A percentile compares a stretch with the other conserved stretches of the same genome.
These are phyloP conservation scores for Phoma sp. DNA, from an alignment of 2,329 filamentous ascomycete genomes.

Conservation along the genomic window DNA sequence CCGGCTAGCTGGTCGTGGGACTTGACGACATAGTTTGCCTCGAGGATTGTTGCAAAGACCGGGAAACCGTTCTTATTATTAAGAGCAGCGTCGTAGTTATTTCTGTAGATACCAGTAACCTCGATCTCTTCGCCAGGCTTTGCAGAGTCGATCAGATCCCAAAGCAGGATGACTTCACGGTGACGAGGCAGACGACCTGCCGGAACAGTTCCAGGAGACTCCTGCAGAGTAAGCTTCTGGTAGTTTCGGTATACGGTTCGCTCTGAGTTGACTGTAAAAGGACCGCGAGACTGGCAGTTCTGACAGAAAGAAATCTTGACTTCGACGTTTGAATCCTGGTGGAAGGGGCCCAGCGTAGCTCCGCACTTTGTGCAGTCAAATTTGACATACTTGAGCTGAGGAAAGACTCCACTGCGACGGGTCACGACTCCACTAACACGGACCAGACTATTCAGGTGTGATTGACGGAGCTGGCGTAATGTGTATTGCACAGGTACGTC, in stretches of 20 bases:
- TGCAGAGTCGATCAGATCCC: slow-evolving; percentile 94
- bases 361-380: slow-evolving; percentile 96
- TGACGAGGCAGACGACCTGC: slow-evolving; percentile 92
- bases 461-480: slow-evolving; percentile 90
- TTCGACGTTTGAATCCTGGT: slow-evolving; percentile 95
- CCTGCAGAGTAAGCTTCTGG: slow-evolving; percentile 95
- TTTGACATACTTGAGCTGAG: slow-evolving; percentile 97
- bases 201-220: slow-evolving; percentile 95
- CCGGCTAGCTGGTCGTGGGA: slow-evolving; percentile 96
- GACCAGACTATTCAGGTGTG: slow-evolving; percentile 93
- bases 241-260: slow-evolving; percentile 99
- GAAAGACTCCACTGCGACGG: slow-evolving; percentile 91
- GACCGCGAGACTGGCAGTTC: slow-evolving; percentile 92
- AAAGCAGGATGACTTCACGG: slow-evolving; percentile 92
- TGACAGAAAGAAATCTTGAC: slow-evolving; percentile 97
- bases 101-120: slow-evolving; percentile 94
- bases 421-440: slow-evolving; percentile 96
- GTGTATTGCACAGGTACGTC: slow-evolving; percentile 95
- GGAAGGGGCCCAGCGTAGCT: slow-evolving; percentile 90
- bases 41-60: slow-evolving; percentile 95
- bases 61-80: slow-evolving; percentile 99
- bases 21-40: slow-evolving; percentile 97
- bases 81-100: slow-evolving; percentile 96
- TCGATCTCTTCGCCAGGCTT: slow-evolving; percentile 99
- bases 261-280: slow-evolving; percentile 94